Conservation (phyloP, 2,329 filamentous ascomycete genomes). For the Scolecobasidium constrictum region DNA sequence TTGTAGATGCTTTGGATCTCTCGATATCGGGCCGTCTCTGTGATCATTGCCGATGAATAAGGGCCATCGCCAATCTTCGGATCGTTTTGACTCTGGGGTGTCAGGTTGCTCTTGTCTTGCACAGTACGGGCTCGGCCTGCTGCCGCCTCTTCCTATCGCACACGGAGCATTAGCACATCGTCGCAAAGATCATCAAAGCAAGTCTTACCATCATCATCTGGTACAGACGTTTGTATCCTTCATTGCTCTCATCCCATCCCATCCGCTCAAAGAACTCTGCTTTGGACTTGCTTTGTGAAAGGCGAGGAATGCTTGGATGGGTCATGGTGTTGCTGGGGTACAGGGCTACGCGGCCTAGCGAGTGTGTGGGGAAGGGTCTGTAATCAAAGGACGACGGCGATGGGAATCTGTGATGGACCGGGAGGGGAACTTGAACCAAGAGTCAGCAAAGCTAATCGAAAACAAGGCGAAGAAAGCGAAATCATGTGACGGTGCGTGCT, state of each 20-base stretch:
- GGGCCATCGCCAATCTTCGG: conserved; percentile 22
- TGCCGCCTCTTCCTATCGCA: conserved; percentile 30
- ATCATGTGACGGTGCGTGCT: conserved; percentile 1
- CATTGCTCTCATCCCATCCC: conserved; percentile 27
- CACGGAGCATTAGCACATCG: too few species aligned
- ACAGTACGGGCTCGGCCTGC: conserved; percentile 31
- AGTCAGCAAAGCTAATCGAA: background rate
- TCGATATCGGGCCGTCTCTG: conserved; percentile 35
- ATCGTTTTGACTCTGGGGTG: conserved; percentile 23
- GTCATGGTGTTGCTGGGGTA: background rate
- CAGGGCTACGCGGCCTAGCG: background rate
- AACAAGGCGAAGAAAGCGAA: background rate
- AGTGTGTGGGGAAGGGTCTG: background rate
- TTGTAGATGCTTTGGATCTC: conserved; percentile 32
- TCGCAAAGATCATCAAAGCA: too few species aligned
- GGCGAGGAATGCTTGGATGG: background rate
- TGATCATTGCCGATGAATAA: conserved; percentile 36
- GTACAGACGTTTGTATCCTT: conserved; percentile 25
- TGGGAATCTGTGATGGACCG: background rate
- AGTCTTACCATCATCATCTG: conserved; percentile 32
- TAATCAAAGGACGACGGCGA: background rate
- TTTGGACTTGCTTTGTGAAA: conserved; percentile 33
- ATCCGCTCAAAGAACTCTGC: conserved; percentile 31
- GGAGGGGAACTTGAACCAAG: background rate
- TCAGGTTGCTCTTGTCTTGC: conserved; percentile 25